Conservation (phyloP, 2,329 filamentous ascomycete genomes). For the Penicillium hordei region DNA sequence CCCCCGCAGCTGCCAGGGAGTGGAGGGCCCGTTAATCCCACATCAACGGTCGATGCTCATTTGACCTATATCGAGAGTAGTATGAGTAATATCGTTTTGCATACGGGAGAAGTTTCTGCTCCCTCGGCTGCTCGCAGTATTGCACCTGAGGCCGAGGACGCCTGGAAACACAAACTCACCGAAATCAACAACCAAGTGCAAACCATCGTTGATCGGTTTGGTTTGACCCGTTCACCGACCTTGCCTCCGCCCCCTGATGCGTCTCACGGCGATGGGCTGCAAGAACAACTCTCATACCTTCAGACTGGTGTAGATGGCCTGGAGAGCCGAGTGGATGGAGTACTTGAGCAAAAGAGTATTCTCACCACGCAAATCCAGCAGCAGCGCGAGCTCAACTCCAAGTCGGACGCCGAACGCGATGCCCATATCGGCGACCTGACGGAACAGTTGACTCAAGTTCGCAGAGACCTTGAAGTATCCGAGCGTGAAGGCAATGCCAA, state of each 20-base stretch:
- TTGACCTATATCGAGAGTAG: slow-evolving; percentile 70
- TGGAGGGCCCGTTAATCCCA: slow-evolving; percentile 29
- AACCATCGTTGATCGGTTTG: slow-evolving; percentile 53
- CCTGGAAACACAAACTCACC: slow-evolving; percentile 52
- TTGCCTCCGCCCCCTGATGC: slow-evolving; percentile 60
- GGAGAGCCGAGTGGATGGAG: slow-evolving; percentile 70
- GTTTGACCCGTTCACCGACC: slow-evolving; percentile 45
- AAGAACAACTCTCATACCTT: slow-evolving; percentile 73
- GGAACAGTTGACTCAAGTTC: slow-evolving; percentile 58
- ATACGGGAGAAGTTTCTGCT: slow-evolving; percentile 28
- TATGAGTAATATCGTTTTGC: slow-evolving; percentile 60
- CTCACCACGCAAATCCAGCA: slow-evolving; percentile 92
- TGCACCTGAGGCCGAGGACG: slow-evolving; percentile 45
- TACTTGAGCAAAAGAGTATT: slow-evolving; percentile 86
- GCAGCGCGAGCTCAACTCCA: slow-evolving; percentile 87
- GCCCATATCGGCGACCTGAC: slow-evolving; percentile 48
- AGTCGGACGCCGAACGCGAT: slow-evolving; percentile 66
- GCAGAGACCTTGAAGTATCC: slow-evolving; percentile 62
- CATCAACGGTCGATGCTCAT: slow-evolving; percentile 52
- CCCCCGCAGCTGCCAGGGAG: slow-evolving; percentile 36
- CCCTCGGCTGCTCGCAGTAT: slow-evolving; percentile 1
- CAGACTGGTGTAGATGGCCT: slow-evolving; percentile 75
- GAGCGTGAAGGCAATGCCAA: slow-evolving; percentile 42
- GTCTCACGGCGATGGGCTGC: slow-evolving; percentile 55
- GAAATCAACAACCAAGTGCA: slow-evolving; percentile 65